Base-by-base conservation (phyloP, 805 yeast genomes). In the Debaryomyces prosopidis region DNA sequence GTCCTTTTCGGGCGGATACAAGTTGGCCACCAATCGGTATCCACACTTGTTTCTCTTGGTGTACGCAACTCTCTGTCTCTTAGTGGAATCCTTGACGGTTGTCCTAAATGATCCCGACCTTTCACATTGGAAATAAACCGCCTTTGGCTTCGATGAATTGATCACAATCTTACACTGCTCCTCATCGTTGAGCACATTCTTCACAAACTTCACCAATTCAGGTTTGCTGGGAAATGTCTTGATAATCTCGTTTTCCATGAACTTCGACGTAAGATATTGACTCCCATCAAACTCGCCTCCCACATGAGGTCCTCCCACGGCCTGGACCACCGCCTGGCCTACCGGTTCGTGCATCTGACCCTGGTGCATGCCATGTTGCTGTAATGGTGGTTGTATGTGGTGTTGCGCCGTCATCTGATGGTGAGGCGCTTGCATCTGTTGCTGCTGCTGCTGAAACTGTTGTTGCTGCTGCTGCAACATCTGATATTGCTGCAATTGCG, bases 31-130 rank as follows among this genome's bases (percentile, higher is more conserved):
- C 50, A 73, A 59, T 42, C 76, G 52, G 59, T 71, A 73, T 16
- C 75, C 76, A 59, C 78, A 73, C 59, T 73, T 73, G 57, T 65
- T 67, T 50, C 78, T 56, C 58, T 73, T 73, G 45, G 77, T 72
- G 61, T 71, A 73, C 11, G 77, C 78, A 10, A 71, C 75, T 52
- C 78, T 55, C 51, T 73, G 76, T 58, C 78, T 59, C 59, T 72
- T 71, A 40, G 69, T 53, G 18, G 73, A 62, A 42, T 71, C 77
- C 57, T 73, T 72, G 43, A 73, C 78, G 3, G 78, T 73, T 34
- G 78, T 73, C 58, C 78, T 60, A 49, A 71, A 73, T 28, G 66
- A 60, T 2, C 78, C 78, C 5, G 73, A 66, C 39, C 76, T 54
- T 53, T 73, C 78, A 53, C 76, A 73, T 57, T 71, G 76, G 59